Percentiles rank a stretch among this genome's conserved stretches.
Conservation (phyloP, 805 yeast species). For the Alloascoidea africana region DNA sequence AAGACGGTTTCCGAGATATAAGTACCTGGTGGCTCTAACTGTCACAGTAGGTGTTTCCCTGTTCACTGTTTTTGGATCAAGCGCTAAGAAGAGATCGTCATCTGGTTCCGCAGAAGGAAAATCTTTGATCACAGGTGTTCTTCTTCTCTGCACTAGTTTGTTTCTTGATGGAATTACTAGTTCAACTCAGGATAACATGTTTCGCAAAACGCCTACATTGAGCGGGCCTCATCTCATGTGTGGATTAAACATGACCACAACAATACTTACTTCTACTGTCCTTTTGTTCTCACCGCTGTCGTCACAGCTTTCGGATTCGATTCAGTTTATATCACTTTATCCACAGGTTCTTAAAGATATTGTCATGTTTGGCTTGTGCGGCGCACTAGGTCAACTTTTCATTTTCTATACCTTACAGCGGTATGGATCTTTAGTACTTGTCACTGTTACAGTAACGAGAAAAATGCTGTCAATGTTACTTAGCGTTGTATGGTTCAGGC, state of each 20-base stretch:
- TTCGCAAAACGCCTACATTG: conserved; percentile 32
- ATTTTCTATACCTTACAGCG: conserved; percentile 72
- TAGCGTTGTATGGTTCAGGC: conserved; percentile 82
- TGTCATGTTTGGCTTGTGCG: conserved; percentile 54
- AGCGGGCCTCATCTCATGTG: conserved; percentile 88
- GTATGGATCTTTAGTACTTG: conserved; percentile 73
- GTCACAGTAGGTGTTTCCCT: conserved; percentile 75
- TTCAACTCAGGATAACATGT: conserved; percentile 81
- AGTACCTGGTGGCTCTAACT: conserved; percentile 60
- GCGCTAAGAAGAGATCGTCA: conserved; percentile 10
- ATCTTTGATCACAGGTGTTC: conserved; percentile 35
- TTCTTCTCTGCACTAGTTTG: conserved; percentile 43
- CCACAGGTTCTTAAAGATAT: conserved; percentile 47
- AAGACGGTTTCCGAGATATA: conserved; percentile 55
- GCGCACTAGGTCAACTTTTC: conserved; percentile 90
- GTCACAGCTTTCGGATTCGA: conserved; percentile 34
- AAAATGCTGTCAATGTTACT: conserved; percentile 92
- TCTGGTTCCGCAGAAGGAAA: conserved; percentile 9
- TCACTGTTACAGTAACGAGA: conserved; percentile 91
- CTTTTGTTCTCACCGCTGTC: conserved; percentile 30
- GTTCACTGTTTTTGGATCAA: conserved; percentile 47
- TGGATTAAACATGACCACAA: conserved; percentile 35
- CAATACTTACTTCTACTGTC: conserved; percentile 23
- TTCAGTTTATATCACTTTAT: conserved; percentile 30
- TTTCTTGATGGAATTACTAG: conserved; percentile 85